phyloP scores from a whole-genome alignment of 2,329 filamentous ascomycete genomes.

The Zopfia rhizophila region DNA sequence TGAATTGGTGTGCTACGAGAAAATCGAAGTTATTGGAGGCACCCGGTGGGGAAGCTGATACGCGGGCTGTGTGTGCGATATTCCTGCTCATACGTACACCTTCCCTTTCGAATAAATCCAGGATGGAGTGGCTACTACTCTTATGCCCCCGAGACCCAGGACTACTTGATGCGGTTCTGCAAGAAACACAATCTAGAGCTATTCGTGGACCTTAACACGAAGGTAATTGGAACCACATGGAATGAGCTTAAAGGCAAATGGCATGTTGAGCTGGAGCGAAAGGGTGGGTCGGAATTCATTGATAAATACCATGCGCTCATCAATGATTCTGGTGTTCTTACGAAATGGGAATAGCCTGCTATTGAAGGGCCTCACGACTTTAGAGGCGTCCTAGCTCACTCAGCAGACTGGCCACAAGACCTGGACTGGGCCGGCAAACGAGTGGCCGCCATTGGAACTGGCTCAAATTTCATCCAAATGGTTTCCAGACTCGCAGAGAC shows the following conservation, averaged over 20 bases:
- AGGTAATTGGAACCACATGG: conserved; percentile 58
- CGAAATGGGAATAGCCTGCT: conserved; percentile 41
- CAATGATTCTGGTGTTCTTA: conserved; percentile 52
- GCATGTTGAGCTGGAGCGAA: conserved; percentile 57
- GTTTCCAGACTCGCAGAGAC: conserved; percentile 55
- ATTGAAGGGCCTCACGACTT: conserved; percentile 53
- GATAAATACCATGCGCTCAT: conserved; percentile 53
- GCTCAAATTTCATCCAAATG: conserved; percentile 53
- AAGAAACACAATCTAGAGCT: conserved; percentile 58
- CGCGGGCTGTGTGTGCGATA: conserved; percentile 52
- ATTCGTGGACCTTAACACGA: conserved; percentile 60
- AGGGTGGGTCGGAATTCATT: conserved; percentile 45
- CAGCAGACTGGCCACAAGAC: conserved; percentile 54
- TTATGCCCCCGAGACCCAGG: conserved; percentile 55
- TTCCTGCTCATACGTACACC: conserved; percentile 55
- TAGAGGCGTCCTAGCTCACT: conserved; percentile 52
- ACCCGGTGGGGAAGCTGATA: conserved; percentile 55
- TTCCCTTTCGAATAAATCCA: conserved; percentile 54
- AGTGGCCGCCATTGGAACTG: conserved; percentile 54
- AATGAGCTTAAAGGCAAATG: conserved; percentile 58
- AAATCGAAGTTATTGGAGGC: conserved; percentile 53
- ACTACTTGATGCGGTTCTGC: conserved; percentile 59
- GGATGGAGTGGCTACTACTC: conserved; percentile 58
- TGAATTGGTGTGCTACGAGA: conserved; percentile 58
- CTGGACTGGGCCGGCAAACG: conserved; percentile 53